These are phyloP conservation scores for Sequoia sempervirens DNA, from an alignment of 75 land plant genomes.

Conservation along the genomic window DNA sequence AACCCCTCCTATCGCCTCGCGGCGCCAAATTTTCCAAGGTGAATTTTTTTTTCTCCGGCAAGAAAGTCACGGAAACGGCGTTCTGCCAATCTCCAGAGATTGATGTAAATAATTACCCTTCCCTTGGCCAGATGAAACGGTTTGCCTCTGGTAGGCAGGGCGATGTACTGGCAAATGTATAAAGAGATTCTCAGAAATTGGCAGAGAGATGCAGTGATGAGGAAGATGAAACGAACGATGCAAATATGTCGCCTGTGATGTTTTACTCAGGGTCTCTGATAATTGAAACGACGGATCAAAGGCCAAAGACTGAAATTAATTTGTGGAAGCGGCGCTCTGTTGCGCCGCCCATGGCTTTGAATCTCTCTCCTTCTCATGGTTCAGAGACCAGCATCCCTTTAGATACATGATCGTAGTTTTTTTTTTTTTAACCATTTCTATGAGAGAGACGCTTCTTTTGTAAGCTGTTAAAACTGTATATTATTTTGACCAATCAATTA, in stretches of 20 bases:
- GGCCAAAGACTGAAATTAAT: slow-evolving; percentile 25
- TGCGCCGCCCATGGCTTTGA: slow-evolving; percentile 24
- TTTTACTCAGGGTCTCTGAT: neutral
- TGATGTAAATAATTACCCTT: slow-evolving; percentile 6
- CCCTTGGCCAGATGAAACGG: slow-evolving; percentile 30
- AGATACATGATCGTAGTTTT: neutral
- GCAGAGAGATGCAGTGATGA: neutral
- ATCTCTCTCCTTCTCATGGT: neutral
- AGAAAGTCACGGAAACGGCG: neutral
- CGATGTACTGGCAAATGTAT: slow-evolving; percentile 23
- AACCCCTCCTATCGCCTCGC: neutral
- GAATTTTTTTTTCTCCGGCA: neutral
- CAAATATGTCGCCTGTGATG: neutral
- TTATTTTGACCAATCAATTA: too few species aligned
- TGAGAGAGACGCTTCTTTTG: too few species aligned
- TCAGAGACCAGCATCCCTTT: neutral
- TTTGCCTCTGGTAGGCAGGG: slow-evolving; percentile 28
- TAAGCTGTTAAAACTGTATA: too few species aligned
- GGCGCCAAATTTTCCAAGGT: neutral
- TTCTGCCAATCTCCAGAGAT: neutral
- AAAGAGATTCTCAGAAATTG: neutral
- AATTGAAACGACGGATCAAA: neutral
- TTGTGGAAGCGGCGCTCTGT: slow-evolving; percentile 41
- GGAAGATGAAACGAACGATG: neutral
- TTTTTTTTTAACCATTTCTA: too few species aligned